phyloP scores from a whole-genome alignment of 1,284 basidiomycete species.

The Ustilago tritici region DNA sequence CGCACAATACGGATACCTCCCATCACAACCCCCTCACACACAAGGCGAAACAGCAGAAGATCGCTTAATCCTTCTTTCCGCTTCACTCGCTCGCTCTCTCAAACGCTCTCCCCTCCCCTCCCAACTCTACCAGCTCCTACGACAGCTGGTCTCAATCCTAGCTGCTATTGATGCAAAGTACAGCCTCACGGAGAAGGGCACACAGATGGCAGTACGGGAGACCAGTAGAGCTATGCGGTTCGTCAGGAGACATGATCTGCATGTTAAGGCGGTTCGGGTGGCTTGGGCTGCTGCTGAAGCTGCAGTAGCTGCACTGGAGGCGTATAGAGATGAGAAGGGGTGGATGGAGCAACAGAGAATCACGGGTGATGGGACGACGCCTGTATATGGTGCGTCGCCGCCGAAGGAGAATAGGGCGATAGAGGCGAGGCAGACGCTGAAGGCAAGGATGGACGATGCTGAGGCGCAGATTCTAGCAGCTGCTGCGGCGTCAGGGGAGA shows the following conservation, averaged over 20 bases:
- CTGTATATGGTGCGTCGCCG: neutral
- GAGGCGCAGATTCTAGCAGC: constrained; percentile 10
- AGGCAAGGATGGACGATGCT: constrained; percentile 17
- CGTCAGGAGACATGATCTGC: constrained; percentile 47
- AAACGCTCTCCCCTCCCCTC: constrained; percentile 53
- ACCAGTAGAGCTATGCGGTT: constrained; percentile 47
- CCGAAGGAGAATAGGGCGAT: constrained; percentile 7
- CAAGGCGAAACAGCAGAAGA: constrained; percentile 37
- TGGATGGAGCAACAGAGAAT: constrained; percentile 28
- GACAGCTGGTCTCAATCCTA: constrained; percentile 39
- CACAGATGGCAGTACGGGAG: constrained; percentile 47
- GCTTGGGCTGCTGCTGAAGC: constrained; percentile 53
- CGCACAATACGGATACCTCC: constrained; percentile 13
- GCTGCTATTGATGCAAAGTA: constrained; percentile 37
- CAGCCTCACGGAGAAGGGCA: constrained; percentile 36
- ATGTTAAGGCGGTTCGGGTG: constrained; percentile 49
- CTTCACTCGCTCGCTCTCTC: constrained; percentile 46
- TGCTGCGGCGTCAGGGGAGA: neutral
- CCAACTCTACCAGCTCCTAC: constrained; percentile 41
- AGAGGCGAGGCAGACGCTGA: constrained; percentile 1
- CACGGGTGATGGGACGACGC: neutral
- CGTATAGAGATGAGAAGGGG: constrained; percentile 49
- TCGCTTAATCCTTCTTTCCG: constrained; percentile 46
- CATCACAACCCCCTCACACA: neutral
- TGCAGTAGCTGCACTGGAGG: constrained; percentile 53